These are phyloP conservation scores for Prunus persica DNA, from an alignment of 306 rosid species.

Conservation along the genomic window DNA sequence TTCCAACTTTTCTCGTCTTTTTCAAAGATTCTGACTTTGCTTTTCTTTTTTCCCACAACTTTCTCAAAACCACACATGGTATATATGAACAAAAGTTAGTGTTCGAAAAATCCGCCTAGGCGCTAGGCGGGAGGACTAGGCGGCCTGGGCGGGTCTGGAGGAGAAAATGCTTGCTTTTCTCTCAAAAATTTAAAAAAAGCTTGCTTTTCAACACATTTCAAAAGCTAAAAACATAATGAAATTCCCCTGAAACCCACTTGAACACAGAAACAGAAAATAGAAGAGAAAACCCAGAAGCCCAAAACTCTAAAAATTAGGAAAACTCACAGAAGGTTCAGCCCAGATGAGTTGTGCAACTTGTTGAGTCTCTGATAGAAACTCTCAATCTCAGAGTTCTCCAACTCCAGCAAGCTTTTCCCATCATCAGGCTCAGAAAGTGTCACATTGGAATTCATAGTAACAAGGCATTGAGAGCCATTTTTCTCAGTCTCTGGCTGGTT, in stretches of 20 bases:
- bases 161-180: too few relatives aligned
- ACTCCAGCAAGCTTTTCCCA: conserved; percentile 10
- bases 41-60: background rate
- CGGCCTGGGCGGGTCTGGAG: too few relatives aligned
- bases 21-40: background rate
- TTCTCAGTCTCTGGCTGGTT: conserved; percentile 15
- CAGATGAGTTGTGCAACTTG: conserved; percentile 23
- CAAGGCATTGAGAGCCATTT: conserved; percentile 8
- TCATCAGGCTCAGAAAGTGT: conserved; percentile 22
- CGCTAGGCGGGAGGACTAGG: too few relatives aligned
- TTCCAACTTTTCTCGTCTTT: background rate
- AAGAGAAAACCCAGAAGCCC: background rate
- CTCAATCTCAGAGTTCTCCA: conserved; percentile 17
- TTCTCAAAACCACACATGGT: conserved; percentile 19
- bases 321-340: conserved; percentile 35
- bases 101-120: too few relatives aligned
- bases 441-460: background rate
- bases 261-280: background rate
- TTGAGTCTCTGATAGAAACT: conserved; percentile 24
- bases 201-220: background rate
- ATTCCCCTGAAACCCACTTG: background rate
- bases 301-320: background rate
- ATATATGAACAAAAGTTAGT: background rate
- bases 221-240: background rate
- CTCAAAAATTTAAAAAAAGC: background rate